Evolutionary conservation across 345 rosid genomes (phyloP).

Genomic region (Isatis tinctoria): DNA sequence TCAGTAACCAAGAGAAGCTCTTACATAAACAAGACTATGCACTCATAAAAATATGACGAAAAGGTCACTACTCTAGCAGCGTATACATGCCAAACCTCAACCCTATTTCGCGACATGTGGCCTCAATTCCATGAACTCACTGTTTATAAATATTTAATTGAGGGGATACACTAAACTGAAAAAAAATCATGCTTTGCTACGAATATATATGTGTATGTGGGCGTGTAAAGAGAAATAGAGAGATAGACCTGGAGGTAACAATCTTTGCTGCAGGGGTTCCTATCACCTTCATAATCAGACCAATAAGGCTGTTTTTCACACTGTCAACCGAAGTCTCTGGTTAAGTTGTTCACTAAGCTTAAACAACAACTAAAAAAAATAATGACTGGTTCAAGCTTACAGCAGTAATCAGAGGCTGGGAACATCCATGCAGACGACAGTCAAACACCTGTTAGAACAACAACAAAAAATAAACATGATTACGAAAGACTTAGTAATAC

Average conservation of each 20-base stretch:
- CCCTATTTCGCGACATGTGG: not conserved
- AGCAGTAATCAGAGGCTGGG: slow-evolving; percentile 75
- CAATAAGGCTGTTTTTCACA: slow-evolving; percentile 78
- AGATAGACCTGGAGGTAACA: slow-evolving; percentile 73
- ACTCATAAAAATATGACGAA: slow-evolving; percentile 8
- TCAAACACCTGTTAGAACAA: slow-evolving; percentile 77
- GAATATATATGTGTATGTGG: not conserved
- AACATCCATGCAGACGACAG: slow-evolving; percentile 98
- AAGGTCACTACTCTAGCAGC: slow-evolving; percentile 10
- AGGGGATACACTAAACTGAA: not conserved
- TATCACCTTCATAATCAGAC: slow-evolving; percentile 77
- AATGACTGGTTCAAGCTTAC: slow-evolving; percentile 47
- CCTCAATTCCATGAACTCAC: slow-evolving; percentile 17
- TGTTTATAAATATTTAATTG: not conserved
- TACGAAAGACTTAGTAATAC: not conserved
- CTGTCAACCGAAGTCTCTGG: slow-evolving; percentile 46
- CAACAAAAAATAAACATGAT: slow-evolving; percentile 9
- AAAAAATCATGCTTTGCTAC: not conserved
- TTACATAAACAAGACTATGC: slow-evolving; percentile 6
- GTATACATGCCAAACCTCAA: slow-evolving; percentile 1
- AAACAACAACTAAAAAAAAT: slow-evolving; percentile 12
- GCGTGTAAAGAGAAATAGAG: slow-evolving; percentile 17
- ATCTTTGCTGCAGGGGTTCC: slow-evolving; percentile 81
- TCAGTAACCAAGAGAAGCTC: not conserved
- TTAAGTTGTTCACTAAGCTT: slow-evolving; percentile 24